Conservation (phyloP, 805 yeast species). For the Saturnispora mendoncae region DNA sequence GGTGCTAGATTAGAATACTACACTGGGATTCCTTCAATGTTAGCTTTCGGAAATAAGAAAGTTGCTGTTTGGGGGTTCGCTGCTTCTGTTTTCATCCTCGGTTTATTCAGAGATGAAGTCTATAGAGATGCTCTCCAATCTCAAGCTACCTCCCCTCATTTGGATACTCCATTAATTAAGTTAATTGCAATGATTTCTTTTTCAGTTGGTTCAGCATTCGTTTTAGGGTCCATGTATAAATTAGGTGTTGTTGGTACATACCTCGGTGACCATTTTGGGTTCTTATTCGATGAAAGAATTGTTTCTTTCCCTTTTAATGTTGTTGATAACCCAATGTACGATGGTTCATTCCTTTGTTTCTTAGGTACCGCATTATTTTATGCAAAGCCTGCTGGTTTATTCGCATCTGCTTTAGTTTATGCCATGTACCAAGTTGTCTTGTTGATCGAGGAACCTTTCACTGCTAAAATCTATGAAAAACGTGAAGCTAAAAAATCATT, state of each 20-base stretch:
- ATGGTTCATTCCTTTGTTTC: constrained; percentile 84
- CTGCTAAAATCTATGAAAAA: constrained; percentile 73
- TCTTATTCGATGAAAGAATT: constrained; percentile 83
- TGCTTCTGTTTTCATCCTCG: constrained; percentile 71
- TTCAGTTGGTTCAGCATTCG: constrained; percentile 70
- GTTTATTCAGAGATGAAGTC: constrained; percentile 70
- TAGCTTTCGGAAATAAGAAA: constrained; percentile 55
- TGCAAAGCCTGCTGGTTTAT: constrained; percentile 85
- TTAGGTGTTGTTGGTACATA: constrained; percentile 95
- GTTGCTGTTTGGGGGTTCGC: constrained; percentile 85
- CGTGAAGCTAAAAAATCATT: constrained; percentile 9
- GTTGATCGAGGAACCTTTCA: constrained; percentile 91
- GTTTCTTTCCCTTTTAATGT: constrained; percentile 90
- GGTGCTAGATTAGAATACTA: constrained; percentile 83
- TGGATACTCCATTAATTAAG: constrained; percentile 32
- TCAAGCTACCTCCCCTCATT: constrained; percentile 59
- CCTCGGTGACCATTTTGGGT: constrained; percentile 95
- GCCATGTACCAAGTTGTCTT: constrained; percentile 79
- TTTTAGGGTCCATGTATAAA: constrained; percentile 78
- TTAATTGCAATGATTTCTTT: constrained; percentile 46
- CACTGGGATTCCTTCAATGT: constrained; percentile 64
- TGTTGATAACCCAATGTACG: constrained; percentile 92
- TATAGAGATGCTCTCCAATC: constrained; percentile 60
- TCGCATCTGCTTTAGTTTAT: constrained; percentile 63
- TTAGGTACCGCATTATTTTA: constrained; percentile 82